Evolutionary conservation across 441 rosid species (phyloP), one percentile per base, ranked within the genome.

Genomic region (Erodium chrysanthum): DNA sequence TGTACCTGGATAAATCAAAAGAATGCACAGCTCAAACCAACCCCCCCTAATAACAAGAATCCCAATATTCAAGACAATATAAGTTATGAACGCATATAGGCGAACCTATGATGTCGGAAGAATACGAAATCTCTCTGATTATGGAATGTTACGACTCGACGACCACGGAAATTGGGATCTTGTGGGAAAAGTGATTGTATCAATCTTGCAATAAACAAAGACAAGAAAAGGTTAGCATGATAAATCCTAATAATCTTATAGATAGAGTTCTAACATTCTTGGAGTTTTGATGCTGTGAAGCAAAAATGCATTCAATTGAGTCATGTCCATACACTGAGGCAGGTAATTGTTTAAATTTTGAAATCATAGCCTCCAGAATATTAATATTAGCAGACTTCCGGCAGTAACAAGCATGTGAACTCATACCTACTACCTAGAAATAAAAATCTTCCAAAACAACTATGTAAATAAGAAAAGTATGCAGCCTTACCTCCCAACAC

Each of bases 21-120:
- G 2, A 70, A 23, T 18, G 23, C 22, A 52, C 11, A 54, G 18
- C 12, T 54, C 60, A 54, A 20, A 54, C 9, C 60, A 18, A 18
- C 17, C n/a, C n/a, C n/a, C 6, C 22, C 20, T 50, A 15, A n/a
- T 50, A 3, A 50, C 58, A 50, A 8, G 58, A n/a, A 50, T 50
- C 58, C n/a, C 18, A 50, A 15, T 15, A n/a, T 17, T 50, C 58
- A 15, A 7, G n/a, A 14, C 3, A 50, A n/a, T n/a, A 7, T 50
- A 3, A 22, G 17, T 18, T 66, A 66, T 37, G 58, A 74, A 44
- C 29, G 52, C 50, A 33, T 17, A 60, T 27, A 64, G 22, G 67
- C 86, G n/a, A 65, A 92, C 97, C 98, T 75, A 70, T 91, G 98
- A 78, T 93, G 98, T 29, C 98, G 80, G 77, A 93, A 91, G 75